phyloP scores from a whole-genome alignment of 371 early-diverging fungal genomes.

The Mortierella sp. region DNA sequence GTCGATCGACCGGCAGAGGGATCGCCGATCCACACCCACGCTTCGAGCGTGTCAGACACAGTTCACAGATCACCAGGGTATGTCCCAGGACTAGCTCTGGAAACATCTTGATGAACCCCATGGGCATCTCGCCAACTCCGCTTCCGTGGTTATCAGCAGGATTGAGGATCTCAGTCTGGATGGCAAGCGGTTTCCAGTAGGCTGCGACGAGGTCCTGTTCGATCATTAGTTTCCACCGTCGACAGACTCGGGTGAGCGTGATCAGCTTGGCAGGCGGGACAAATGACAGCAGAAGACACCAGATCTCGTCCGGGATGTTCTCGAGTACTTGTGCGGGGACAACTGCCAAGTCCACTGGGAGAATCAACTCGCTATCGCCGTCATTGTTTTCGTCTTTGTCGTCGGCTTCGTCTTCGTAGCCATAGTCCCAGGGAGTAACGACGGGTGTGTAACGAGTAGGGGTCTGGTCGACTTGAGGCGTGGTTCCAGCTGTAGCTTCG shows the following conservation, averaged over 20 bases:
- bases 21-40: slow-evolving; percentile 15
- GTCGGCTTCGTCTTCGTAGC: background rate
- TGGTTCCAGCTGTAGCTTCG: background rate
- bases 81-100: slow-evolving; percentile 16
- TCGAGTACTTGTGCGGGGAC: background rate
- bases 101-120: background rate
- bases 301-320: slow-evolving; percentile 5
- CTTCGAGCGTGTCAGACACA: slow-evolving; percentile 7
- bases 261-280: slow-evolving; percentile 15
- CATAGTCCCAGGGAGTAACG: background rate
- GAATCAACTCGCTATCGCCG: background rate
- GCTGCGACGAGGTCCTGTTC: background rate
- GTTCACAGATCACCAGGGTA: slow-evolving; percentile 14
- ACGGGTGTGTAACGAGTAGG: background rate
- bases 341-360: background rate
- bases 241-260: background rate
- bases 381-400: background rate
- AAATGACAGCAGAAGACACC: slow-evolving; percentile 17
- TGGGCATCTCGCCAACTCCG: background rate
- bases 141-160: no score
- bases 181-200: background rate
- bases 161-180: background rate
- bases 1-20: slow-evolving; percentile 14
- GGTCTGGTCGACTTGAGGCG: background rate
- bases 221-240: slow-evolving; percentile 19